A percentile compares a stretch with the other conserved stretches of the same genome.
Evolutionary conservation across 257 asterid genomes (phyloP).

Genomic region (Forsythia suspensa): DNA sequence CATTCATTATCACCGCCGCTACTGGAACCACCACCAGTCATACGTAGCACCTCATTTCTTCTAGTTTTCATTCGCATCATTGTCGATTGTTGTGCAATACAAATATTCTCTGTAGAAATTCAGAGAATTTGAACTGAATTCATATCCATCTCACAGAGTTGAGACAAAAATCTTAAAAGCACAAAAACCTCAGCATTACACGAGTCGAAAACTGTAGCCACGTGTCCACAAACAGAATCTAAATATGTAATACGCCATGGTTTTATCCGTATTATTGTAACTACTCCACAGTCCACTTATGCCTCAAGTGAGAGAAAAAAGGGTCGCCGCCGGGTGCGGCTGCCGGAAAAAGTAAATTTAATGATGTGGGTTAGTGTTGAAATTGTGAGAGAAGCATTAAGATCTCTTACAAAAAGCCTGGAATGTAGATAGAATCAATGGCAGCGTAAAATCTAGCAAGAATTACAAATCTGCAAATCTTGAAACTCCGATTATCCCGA

Average conservation of each 20-base stretch:
- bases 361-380: background rate
- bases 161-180: conserved; percentile 1
- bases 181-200: conserved; percentile 24
- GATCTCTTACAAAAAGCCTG: no score
- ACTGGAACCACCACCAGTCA: conserved; percentile 23
- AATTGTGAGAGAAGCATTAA: background rate
- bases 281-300: conserved; percentile 21
- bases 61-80: conserved; percentile 77
- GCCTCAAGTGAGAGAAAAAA: conserved; percentile 20
- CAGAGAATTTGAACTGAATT: conserved; percentile 20
- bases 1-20: conserved; percentile 43
- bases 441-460: conserved; percentile 14
- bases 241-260: background rate
- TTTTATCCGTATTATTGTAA: conserved; percentile 6
- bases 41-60: conserved; percentile 31
- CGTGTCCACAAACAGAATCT: conserved; percentile 29
- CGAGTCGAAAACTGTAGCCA: conserved; percentile 24
- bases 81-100: background rate
- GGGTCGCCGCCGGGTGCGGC: background rate
- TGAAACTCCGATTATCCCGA: conserved; percentile 9
- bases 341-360: background rate
- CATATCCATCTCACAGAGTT: conserved; percentile 27
- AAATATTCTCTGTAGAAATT: conserved; percentile 19
- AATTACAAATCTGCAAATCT: conserved; percentile 7
- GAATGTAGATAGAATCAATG: conserved; percentile 1